Evolutionary conservation across 2,329 filamentous ascomycete genomes (phyloP).

Genomic region (Aspergillus pseudoterreus): DNA sequence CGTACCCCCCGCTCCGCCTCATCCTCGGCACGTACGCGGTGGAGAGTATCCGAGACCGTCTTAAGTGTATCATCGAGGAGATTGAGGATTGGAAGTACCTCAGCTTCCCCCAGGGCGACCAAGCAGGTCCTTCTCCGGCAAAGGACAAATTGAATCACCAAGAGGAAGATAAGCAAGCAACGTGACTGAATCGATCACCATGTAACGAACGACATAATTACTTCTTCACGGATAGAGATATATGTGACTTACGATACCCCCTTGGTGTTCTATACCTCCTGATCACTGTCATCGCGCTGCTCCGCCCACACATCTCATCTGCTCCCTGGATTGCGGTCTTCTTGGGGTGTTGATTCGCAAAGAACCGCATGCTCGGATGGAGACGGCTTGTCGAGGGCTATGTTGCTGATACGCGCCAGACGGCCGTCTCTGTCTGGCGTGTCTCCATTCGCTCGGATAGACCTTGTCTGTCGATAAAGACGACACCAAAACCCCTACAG

Average conservation of each 20-base stretch:
- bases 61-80: constrained; percentile 91
- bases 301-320: too few species aligned
- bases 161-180: not conserved
- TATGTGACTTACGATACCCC: not conserved
- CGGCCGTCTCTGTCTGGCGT: too few species aligned
- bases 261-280: too few species aligned
- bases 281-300: too few species aligned
- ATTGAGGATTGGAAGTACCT: constrained; percentile 90
- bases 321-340: too few species aligned
- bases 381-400: too few species aligned
- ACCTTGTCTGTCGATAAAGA: too few species aligned
- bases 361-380: too few species aligned
- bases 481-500: not conserved
- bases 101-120: constrained; percentile 56
- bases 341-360: too few species aligned
- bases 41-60: constrained; percentile 85
- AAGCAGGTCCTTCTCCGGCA: constrained; percentile 15
- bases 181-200: not conserved
- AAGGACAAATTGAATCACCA: constrained; percentile 3
- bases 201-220: not conserved
- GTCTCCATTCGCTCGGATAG: too few species aligned
- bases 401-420: too few species aligned
- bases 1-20: constrained; percentile 82
- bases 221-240: not conserved
- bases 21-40: constrained; percentile 92